Evolutionary conservation across 208 protist species (phyloP), one percentile per base, ranked within the genome.

Genomic region (Spongospora subterranea): DNA sequence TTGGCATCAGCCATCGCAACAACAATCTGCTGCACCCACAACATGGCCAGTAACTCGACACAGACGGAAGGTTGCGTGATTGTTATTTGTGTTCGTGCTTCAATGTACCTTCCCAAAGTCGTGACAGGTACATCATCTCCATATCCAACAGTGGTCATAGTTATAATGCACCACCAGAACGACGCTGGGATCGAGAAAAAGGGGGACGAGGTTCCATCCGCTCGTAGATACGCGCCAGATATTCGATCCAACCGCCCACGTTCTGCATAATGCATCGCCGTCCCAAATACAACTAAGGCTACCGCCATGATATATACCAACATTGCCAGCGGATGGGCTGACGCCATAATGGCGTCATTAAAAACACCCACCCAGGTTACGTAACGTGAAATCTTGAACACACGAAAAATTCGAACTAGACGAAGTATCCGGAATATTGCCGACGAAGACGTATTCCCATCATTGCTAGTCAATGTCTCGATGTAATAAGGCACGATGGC

Each of bases 161-260:
- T 94, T 24, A 94, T 93, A 77, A 94, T 90, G 6, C 64, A 40
- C 93, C 93, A 94, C 93, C 93, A 94, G 46, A 94, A 89, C 29
- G 76, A 54, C 29, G 11, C 46, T 0, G 89, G 91, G 46, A 94
- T 91, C 0, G 66, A 90, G 29, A 43, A 89, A 77, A 89, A 91
- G 39, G 90, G 90, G 11, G 90, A 91, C 71, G 6, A 20, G 11
- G 71, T 45, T 6, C 71, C 71, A 43, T 82, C 71, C 11, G 17
- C 13, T 82, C 71, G 71, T n/a, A 45, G 6, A 6, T n/a, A 82
- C 17, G 35, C 11, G 6, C 35, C 11, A 35, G n/a, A 17, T 20
- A 82, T n/a, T 6, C 13, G 6, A 43, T 82, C 40, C 89, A 11
- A 64, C 1, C 24, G 1, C 13, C 89, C 89, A 29, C 89, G 0